phyloP scores from a whole-genome alignment of 1,284 basidiomycete genomes.

The Tylopilus sp. region DNA sequence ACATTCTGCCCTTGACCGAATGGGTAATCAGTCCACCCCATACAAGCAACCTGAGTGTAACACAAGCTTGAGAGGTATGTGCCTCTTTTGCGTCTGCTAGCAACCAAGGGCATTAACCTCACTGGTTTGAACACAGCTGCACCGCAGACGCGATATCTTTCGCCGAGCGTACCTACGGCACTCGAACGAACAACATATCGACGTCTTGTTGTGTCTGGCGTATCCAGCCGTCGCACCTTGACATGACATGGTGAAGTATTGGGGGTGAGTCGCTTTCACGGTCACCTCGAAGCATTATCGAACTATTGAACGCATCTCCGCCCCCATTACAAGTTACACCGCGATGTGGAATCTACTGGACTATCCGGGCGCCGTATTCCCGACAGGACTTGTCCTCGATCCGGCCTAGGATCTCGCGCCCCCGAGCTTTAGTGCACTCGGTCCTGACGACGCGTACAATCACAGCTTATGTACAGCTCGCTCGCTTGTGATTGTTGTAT shows the following conservation, averaged over 20 bases:
- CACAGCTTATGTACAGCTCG: slow-evolving; percentile 22
- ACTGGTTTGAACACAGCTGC: slow-evolving; percentile 30
- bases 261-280: slow-evolving; percentile 47
- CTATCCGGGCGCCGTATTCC: slow-evolving; percentile 42
- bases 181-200: slow-evolving; percentile 40
- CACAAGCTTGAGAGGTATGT: slow-evolving; percentile 46
- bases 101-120: not conserved
- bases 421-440: slow-evolving; percentile 8
- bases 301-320: too few relatives aligned
- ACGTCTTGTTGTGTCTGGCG: slow-evolving; percentile 46
- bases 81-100: too few relatives aligned
- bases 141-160: slow-evolving; percentile 36
- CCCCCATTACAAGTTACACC: too few relatives aligned
- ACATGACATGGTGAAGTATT: slow-evolving; percentile 45
- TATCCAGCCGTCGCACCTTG: slow-evolving; percentile 37
- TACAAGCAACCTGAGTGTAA: slow-evolving; percentile 36
- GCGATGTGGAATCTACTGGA: slow-evolving; percentile 43
- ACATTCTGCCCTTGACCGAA: slow-evolving; percentile 42
- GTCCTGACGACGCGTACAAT: slow-evolving; percentile 38
- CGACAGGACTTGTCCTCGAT: slow-evolving; percentile 40
- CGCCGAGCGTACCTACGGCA: slow-evolving; percentile 40
- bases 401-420: slow-evolving; percentile 28
- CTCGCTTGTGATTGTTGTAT: not conserved
- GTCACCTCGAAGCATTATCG: too few relatives aligned
- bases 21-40: slow-evolving; percentile 40